Percentiles rank a stretch among this genome's conserved stretches.
These are phyloP conservation scores for Cytospora piceae DNA, from an alignment of 2,329 filamentous ascomycete species.

Conservation along the genomic window DNA sequence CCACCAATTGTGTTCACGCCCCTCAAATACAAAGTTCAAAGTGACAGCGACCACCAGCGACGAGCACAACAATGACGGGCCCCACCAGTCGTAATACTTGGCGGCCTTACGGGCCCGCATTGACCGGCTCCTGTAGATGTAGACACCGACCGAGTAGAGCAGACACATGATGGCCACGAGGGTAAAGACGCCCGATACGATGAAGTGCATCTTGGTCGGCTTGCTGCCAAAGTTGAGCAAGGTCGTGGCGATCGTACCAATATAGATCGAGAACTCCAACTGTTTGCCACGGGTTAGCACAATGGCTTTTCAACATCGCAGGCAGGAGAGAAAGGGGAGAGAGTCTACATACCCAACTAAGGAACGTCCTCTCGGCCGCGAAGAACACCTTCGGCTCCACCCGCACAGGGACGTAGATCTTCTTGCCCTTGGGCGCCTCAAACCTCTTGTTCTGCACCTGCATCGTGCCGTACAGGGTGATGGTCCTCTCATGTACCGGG, in stretches of 20 bases:
- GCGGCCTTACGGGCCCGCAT: conserved; percentile 85
- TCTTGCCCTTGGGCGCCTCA: conserved; percentile 80
- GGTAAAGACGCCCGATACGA: conserved; percentile 78
- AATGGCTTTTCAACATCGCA: background rate
- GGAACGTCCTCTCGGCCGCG: conserved; percentile 91
- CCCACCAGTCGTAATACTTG: conserved; percentile 88
- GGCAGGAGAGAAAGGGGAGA: background rate
- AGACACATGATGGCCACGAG: conserved; percentile 76
- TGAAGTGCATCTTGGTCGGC: conserved; percentile 62
- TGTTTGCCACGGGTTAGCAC: conserved; percentile 40
- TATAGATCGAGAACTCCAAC: conserved; percentile 96
- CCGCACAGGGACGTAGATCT: conserved; percentile 92
- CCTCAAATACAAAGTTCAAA: conserved; percentile 79
- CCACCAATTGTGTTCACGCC: conserved; percentile 63
- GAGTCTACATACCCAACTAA: conserved; percentile 74
- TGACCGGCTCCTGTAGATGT: conserved; percentile 83
- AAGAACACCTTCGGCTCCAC: conserved; percentile 99
- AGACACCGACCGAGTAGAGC: conserved; percentile 82
- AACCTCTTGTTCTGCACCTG: conserved; percentile 63
- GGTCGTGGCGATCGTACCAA: conserved; percentile 83
- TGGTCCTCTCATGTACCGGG: conserved; percentile 58
- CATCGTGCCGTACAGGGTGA: conserved; percentile 57
- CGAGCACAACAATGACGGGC: conserved; percentile 76
- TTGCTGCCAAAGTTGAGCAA: conserved; percentile 78
- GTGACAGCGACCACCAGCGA: conserved; percentile 74